Evolutionary conservation across 1,284 basidiomycete species (phyloP), one percentile per base, ranked within the genome.

Genomic region (Cystobasidiaceae sp.): DNA sequence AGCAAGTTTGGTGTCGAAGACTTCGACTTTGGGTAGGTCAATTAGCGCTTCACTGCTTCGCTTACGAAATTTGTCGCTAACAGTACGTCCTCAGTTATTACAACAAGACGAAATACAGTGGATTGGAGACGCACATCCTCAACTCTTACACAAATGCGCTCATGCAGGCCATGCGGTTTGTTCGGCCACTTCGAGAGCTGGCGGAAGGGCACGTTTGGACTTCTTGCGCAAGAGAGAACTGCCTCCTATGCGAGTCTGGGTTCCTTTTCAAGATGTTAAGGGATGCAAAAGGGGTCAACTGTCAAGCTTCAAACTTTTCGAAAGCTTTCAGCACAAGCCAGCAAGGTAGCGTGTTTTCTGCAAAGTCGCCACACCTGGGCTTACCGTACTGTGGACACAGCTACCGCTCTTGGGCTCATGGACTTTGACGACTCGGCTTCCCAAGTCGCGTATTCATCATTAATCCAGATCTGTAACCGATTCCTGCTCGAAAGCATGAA

Each of bases 1-100:
- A 94, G 91, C 50, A 92, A 92, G 73, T 99, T 98, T 72, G 94
- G 94, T n/a, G 90, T 97, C 27, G 94, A 94, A 75, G 94, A 99
- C 77, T 99, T 99, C 74, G 96, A 99, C 76, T 99, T 98, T 74
- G 93, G 83, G 89, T 90, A 73, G 66, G 80, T 74, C 19, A 37
- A 0, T 39, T 39, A 52, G 30, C 33, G 17, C 68, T 28, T 17
- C 28, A 39, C 19, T 13, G 48, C 27, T 51, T 51, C 8, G 57
- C 61, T 7, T 25, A 23, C 4, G 5, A 48, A 19, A 57, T 27
- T 1, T 21, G 4, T 45, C 34, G 72, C 33, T 23, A n/a, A 7
- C 11, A 37, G 2, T 27, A 2, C 28, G 2, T 34, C 57, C 17
- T 13, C 66, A 93, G 91, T 0, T 96, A 90, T 75, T 96, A 92